These are phyloP conservation scores for Naganishia vishniacii DNA, from an alignment of 768 basidiomycete genomes.

Conservation along the genomic window DNA sequence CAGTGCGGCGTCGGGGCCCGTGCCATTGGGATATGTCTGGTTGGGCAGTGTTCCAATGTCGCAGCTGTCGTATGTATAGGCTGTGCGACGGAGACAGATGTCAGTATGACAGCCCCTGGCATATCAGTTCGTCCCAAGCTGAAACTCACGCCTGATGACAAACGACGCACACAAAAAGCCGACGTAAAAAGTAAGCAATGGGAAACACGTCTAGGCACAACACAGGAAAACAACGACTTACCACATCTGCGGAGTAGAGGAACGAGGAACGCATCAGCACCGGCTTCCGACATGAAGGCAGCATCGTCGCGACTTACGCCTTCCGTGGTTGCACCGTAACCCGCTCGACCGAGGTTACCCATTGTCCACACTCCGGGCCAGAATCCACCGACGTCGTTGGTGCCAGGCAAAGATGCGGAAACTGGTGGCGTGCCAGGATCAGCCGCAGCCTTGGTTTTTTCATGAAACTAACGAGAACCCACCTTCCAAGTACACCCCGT, in stretches of 20 bases:
- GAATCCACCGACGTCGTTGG: constrained; percentile 38
- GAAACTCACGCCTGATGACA: constrained; percentile 18
- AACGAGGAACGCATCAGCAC: background rate
- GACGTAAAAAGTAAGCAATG: background rate
- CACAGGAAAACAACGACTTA: background rate
- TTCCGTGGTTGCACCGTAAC: constrained; percentile 25
- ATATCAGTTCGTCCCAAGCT: background rate
- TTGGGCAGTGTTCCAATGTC: constrained; percentile 44
- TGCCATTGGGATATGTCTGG: constrained; percentile 40
- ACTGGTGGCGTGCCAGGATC: constrained; percentile 28
- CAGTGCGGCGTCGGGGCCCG: constrained; percentile 39
- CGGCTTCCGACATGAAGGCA: background rate
- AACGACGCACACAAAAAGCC: background rate
- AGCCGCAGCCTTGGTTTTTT: background rate
- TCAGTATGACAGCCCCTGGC: no score
- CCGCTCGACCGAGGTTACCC: constrained; percentile 52
- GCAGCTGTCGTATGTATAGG: constrained; percentile 45
- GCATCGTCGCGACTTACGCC: constrained; percentile 10
- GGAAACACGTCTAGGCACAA: background rate
- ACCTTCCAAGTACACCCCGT: constrained; percentile 64
- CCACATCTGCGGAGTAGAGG: background rate
- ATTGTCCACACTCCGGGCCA: constrained; percentile 93
- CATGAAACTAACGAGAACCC: background rate
- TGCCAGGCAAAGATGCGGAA: constrained; percentile 42
- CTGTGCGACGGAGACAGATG: background rate